Percentiles rank a stretch among this genome's conserved stretches.
phyloP scores from a whole-genome alignment of 768 basidiomycete genomes.

The Leccinum subgranulosum region DNA sequence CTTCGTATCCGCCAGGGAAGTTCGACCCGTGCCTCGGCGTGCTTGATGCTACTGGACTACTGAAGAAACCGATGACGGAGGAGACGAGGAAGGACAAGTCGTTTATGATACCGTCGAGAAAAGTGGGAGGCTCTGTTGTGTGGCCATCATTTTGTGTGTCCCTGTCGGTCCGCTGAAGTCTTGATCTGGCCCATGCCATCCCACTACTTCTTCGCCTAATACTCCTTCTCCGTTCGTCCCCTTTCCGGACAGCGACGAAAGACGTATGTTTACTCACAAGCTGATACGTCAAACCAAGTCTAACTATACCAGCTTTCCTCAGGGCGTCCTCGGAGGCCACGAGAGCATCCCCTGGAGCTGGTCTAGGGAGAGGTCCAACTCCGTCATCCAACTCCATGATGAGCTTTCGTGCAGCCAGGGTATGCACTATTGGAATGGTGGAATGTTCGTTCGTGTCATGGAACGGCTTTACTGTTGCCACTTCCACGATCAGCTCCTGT shows the following conservation, averaged over 20 bases:
- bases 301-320: slow-evolving; percentile 44
- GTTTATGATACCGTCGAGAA: slow-evolving; percentile 21
- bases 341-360: slow-evolving; percentile 24
- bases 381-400: slow-evolving; percentile 48
- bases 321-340: slow-evolving; percentile 31
- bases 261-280: slow-evolving; percentile 52
- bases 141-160: neutral
- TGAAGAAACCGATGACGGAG: slow-evolving; percentile 12
- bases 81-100: slow-evolving; percentile 16
- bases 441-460: slow-evolving; percentile 11
- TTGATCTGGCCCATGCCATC: slow-evolving; percentile 16
- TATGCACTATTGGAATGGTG: slow-evolving; percentile 42
- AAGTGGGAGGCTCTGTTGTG: neutral
- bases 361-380: slow-evolving; percentile 31
- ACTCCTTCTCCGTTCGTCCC: slow-evolving; percentile 17
- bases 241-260: slow-evolving; percentile 51
- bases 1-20: slow-evolving; percentile 23
- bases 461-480: slow-evolving; percentile 28
- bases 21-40: neutral
- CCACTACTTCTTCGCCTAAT: neutral
- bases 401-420: slow-evolving; percentile 50
- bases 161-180: slow-evolving; percentile 4
- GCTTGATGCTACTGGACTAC: neutral
- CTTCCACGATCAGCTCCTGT: slow-evolving; percentile 16
- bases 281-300: slow-evolving; percentile 49